phyloP scores from a whole-genome alignment of 2,329 filamentous ascomycete species.

The Zalaria obscura region DNA sequence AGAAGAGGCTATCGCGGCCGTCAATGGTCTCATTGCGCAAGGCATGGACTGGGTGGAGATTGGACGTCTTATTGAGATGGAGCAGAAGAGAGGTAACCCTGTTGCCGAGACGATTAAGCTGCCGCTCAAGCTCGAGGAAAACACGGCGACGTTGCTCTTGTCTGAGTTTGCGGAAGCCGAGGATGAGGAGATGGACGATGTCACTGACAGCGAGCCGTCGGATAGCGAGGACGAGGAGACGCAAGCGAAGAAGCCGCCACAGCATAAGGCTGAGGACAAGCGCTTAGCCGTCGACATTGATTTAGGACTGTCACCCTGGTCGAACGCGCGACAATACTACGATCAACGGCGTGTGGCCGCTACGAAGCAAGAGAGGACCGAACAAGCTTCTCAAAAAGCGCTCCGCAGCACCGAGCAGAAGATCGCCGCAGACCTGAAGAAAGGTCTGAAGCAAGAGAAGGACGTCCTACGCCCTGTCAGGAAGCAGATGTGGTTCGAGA shows the following conservation, averaged over 20 bases:
- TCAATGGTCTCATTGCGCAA: slow-evolving; percentile 81
- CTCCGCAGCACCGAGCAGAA: slow-evolving; percentile 85
- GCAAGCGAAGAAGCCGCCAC: slow-evolving; percentile 8
- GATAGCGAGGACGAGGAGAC: slow-evolving; percentile 42
- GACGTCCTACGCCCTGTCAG: slow-evolving; percentile 70
- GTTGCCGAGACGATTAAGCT: slow-evolving; percentile 79
- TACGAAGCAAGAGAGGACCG: slow-evolving; percentile 75
- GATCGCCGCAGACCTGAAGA: slow-evolving; percentile 72
- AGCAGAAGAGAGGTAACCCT: slow-evolving; percentile 66
- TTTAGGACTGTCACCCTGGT: slow-evolving; percentile 67
- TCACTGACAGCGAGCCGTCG: slow-evolving; percentile 50
- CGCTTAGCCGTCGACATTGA: slow-evolving; percentile 69
- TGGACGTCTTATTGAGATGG: slow-evolving; percentile 71
- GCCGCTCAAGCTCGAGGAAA: slow-evolving; percentile 81
- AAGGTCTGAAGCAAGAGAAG: slow-evolving; percentile 83
- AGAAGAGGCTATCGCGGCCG: slow-evolving; percentile 80
- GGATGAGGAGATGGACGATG: slow-evolving; percentile 43
- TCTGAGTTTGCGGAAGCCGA: slow-evolving; percentile 54
- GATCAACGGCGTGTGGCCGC: slow-evolving; percentile 75
- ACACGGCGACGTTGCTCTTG: slow-evolving; percentile 67
- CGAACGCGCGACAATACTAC: slow-evolving; percentile 84
- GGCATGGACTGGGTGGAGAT: slow-evolving; percentile 98
- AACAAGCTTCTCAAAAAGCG: slow-evolving; percentile 66
- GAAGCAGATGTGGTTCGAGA: slow-evolving; percentile 88
- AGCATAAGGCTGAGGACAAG: slow-evolving; percentile 20